Evolutionary conservation across 2,329 filamentous ascomycete genomes (phyloP), one percentile per base, ranked within the genome.

Genomic region (Apiospora aurea): DNA sequence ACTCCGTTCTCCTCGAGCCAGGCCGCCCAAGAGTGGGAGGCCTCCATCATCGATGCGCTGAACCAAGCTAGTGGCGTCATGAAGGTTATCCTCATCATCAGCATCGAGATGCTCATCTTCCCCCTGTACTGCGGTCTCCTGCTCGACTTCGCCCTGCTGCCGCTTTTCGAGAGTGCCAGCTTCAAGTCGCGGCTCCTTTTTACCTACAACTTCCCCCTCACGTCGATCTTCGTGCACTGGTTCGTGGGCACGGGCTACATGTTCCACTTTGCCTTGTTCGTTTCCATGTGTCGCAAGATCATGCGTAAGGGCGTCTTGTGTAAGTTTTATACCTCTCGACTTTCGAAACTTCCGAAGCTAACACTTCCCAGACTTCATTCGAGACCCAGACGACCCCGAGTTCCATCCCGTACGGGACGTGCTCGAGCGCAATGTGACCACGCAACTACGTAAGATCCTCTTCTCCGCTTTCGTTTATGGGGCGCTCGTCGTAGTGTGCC

Each of bases 201-300:
- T 78, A 94, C 94, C 1, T 85, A 90, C 71, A 87, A 90, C 73
- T 94, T 92, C 73, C 96, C 96, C 0, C 88, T 96, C 75, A 98
- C 95, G 0, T 97, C 96, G 18, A 90, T 97, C 18, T 99, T 99
- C 80, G 93, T 98, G 70, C 96, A 99, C 81, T 99, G 96, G 96
- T 99, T 99, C 79, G 92, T 98, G 71, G 96, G 96, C 68, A 99
- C 96, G 4, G 97, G 95, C 74, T 99, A 99, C 82, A 99, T 99
- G 97, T 99, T 99, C 84, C 96, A 99, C 81, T 99, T 99, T 80
- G 96, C 96, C 6, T 88, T 99, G 3, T 99, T 99, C 80, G 96
- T 99, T 24, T 97, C 95, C 71, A 98, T 99, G 95, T 99, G 96
- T 82, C 92, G 96, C 74, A 98, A 97, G 84, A 97, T 98, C 72